Conservation (phyloP, 495 filamentous ascomycete genomes). For the Cryomyces antarcticus region DNA sequence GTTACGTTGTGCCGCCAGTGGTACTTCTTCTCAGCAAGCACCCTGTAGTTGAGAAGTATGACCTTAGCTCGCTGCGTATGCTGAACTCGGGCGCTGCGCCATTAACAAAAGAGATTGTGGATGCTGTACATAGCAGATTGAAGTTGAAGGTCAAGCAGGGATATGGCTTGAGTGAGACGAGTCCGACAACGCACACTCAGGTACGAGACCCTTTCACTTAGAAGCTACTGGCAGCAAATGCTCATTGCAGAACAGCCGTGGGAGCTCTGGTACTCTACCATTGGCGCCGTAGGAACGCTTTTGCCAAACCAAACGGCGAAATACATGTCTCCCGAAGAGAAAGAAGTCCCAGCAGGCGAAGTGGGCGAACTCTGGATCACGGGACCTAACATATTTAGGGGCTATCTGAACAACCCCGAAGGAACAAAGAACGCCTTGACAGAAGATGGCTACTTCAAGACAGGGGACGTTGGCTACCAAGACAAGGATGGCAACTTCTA, state of each 20-base stretch:
- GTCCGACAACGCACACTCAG: constrained; percentile 29
- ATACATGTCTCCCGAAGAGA: constrained; percentile 34
- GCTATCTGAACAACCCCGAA: constrained; percentile 51
- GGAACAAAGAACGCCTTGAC: constrained; percentile 46
- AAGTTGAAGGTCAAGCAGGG: constrained; percentile 37
- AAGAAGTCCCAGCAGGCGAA: constrained; percentile 20
- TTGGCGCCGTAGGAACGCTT: constrained; percentile 66
- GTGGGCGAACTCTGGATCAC: constrained; percentile 42
- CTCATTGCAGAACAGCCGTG: constrained; percentile 31
- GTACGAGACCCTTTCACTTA: constrained; percentile 21
- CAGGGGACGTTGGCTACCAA: constrained; percentile 48
- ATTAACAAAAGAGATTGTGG: constrained; percentile 61
- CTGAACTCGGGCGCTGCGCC: constrained; percentile 83
- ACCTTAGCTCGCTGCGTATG: constrained; percentile 62
- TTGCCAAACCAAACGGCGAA: constrained; percentile 70
- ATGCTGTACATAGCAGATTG: constrained; percentile 54
- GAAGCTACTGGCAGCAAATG: constrained; percentile 24
- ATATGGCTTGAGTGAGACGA: constrained; percentile 36
- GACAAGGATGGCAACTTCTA: constrained; percentile 35
- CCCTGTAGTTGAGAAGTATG: constrained; percentile 54
- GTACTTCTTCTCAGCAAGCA: constrained; percentile 64
- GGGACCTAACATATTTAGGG: constrained; percentile 57
- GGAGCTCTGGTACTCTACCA: constrained; percentile 53
- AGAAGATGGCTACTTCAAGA: constrained; percentile 61
- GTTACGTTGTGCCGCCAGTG: constrained; percentile 72